Evolutionary conservation across 2,329 filamentous ascomycete species (phyloP), one percentile per base, ranked within the genome.

Genomic region (Pseudopithomyces maydicus): DNA sequence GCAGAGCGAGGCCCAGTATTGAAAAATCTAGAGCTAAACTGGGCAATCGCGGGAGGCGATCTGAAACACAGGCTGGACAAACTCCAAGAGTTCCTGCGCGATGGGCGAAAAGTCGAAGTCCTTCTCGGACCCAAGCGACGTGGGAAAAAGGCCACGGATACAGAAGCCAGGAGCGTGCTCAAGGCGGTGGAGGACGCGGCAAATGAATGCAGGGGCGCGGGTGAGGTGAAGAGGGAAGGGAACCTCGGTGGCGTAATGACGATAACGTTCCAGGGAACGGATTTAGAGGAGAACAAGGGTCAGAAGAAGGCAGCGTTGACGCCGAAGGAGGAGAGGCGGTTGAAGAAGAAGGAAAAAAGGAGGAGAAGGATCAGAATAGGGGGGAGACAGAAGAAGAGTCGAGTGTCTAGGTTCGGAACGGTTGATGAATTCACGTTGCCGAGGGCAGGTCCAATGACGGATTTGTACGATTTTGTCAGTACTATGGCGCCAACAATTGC

Each of bases 11-110:
- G 67, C 2, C 53, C 60, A 35, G 53, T 60, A 11, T 52, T 76
- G 15, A 97, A 97, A 79, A 88, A 89, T 71, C 75, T 97, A n/a
- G 93, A 97, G 78, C 67, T 98, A 66, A 94, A 92, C 74, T 98
- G 93, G 93, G 88, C 89, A 33, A 96, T 96, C 68, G 88, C 87
- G 58, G 71, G 76, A 12, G 85, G 94, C 71, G 93, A 97, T 78
- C 74, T 97, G 51, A 78, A 78, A n/a, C 88, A 90, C 73, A 52
- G 73, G 22, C 33, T 76, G 15, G 59, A 61, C 11, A 73, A 67
- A 29, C 41, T 95, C 74, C 84, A 84, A 68, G 81, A 79, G 52
- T 97, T 97, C 71, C 71, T 97, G 71, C 79, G 74, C 8, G 91
- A 91, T 74, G 92, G 92, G 1, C 83, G 85, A 72, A 87, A 83